These are phyloP conservation scores for Beauveria sp. DNA, from an alignment of 2,329 filamentous ascomycete genomes.

Conservation along the genomic window DNA sequence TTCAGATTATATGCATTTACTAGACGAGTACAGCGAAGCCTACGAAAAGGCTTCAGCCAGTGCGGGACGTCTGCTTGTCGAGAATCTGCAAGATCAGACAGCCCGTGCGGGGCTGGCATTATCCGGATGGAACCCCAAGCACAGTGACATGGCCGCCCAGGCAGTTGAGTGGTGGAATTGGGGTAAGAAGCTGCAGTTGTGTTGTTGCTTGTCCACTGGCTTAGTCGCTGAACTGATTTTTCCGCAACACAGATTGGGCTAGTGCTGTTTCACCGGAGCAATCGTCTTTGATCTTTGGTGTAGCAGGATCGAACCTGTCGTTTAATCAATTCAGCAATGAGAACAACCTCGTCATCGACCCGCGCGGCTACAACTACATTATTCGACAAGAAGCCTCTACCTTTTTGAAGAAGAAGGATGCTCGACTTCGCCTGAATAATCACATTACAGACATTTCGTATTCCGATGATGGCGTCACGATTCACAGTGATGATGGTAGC, in stretches of 20 bases:
- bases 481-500: constrained; percentile 44
- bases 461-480: constrained; percentile 41
- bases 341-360: constrained; percentile 56
- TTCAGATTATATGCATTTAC: constrained; percentile 40
- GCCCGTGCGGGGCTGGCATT: constrained; percentile 49
- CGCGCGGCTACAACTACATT: constrained; percentile 52
- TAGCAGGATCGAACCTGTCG: constrained; percentile 50
- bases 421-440: constrained; percentile 50
- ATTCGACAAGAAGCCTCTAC: constrained; percentile 48
- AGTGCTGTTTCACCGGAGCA: constrained; percentile 40
- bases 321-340: constrained; percentile 55
- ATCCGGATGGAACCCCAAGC: constrained; percentile 54
- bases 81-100: constrained; percentile 55
- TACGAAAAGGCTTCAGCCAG: constrained; percentile 39
- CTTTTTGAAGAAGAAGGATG: constrained; percentile 49
- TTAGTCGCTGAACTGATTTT: not conserved
- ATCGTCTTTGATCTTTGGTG: constrained; percentile 46
- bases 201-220: not conserved
- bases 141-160: constrained; percentile 43
- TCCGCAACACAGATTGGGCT: constrained; percentile 15
- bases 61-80: constrained; percentile 47
- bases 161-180: constrained; percentile 53
- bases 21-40: constrained; percentile 42
- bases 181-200: constrained; percentile 20
- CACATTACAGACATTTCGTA: constrained; percentile 49